phyloP scores from a whole-genome alignment of 257 asterid genomes.

The Rubia yunnanensis region DNA sequence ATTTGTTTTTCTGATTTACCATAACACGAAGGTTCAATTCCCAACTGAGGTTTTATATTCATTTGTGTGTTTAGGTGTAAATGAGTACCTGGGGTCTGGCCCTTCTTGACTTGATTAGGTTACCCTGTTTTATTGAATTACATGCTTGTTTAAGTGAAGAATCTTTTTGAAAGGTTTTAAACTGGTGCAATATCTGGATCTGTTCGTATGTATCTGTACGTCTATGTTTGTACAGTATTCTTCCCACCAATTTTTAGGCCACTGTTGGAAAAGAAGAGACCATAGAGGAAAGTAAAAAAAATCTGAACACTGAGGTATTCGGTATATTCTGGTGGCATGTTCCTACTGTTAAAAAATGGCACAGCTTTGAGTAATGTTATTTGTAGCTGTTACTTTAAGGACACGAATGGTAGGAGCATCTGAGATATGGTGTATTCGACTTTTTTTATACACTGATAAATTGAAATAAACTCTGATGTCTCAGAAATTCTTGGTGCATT shows the following conservation, averaged over 20 bases:
- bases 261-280: neutral
- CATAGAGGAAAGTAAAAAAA: neutral
- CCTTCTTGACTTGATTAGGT: neutral
- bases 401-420: neutral
- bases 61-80: neutral
- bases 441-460: neutral
- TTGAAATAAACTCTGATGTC: neutral
- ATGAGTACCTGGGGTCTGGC: neutral
- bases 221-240: neutral
- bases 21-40: too few species aligned
- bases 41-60: neutral
- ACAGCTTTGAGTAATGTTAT: neutral
- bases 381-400: neutral
- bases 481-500: conserved; percentile 88
- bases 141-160: neutral
- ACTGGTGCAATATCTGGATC: neutral
- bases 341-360: neutral
- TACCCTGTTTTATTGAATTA: neutral
- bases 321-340: neutral
- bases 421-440: neutral
- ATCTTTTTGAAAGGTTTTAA: neutral
- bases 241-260: neutral
- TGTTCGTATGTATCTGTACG: neutral
- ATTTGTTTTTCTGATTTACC: neutral
- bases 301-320: neutral